phyloP scores from a whole-genome alignment of 345 rosid genomes.

The Hibiscus mutabilis region DNA sequence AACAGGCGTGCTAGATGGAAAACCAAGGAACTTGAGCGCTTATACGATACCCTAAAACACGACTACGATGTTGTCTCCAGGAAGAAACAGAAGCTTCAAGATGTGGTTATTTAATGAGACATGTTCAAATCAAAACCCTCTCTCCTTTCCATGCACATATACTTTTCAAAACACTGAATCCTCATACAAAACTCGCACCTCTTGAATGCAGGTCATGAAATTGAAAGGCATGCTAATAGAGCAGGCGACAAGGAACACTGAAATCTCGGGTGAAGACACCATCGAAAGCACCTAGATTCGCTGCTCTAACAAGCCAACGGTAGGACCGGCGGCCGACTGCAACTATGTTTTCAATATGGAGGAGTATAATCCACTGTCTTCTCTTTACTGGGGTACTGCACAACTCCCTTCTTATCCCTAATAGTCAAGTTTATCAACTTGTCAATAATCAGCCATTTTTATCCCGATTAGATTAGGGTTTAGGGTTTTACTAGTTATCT shows the following conservation, averaged over 20 bases:
- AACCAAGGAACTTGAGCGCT: constrained; percentile 68
- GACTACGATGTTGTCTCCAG: constrained; percentile 49
- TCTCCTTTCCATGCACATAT: not conserved
- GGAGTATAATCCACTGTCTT: constrained; percentile 23
- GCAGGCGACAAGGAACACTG: constrained; percentile 30
- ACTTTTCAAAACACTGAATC: not conserved
- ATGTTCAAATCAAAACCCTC: not conserved
- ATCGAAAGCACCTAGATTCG: constrained; percentile 43
- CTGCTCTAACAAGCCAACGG: constrained; percentile 14
- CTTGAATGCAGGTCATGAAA: constrained; percentile 37
- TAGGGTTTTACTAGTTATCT: not conserved
- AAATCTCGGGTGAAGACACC: constrained; percentile 57
- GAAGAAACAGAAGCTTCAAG: constrained; percentile 69
- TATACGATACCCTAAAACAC: constrained; percentile 60
- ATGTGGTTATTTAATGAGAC: constrained; percentile 45
- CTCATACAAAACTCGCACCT: not conserved
- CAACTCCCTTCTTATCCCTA: constrained; percentile 27
- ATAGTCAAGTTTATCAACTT: not conserved
- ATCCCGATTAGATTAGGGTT: too few relatives aligned
- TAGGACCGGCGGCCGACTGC: constrained; percentile 26
- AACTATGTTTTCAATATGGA: constrained; percentile 31
- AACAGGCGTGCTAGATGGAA: constrained; percentile 94
- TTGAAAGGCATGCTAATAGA: constrained; percentile 45
- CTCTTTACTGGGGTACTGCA: constrained; percentile 30
- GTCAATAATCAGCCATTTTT: not conserved